Percentiles rank a stretch among this genome's conserved stretches.
Conservation (phyloP, 2,329 filamentous ascomycete genomes). For the Dactylella cylindrospora region DNA sequence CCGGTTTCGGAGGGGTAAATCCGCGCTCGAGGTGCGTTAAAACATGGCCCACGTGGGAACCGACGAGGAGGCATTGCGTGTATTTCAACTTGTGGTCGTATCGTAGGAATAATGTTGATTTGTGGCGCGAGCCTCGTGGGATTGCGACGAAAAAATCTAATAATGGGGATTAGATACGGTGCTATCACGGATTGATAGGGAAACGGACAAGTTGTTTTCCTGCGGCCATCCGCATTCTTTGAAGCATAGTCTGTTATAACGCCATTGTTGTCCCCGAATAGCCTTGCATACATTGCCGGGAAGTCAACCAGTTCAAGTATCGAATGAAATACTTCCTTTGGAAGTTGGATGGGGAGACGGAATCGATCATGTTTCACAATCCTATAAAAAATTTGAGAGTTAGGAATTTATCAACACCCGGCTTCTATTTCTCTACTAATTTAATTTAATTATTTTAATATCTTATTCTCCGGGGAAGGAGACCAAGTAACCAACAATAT, state of each 20-base stretch:
- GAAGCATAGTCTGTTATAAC: not conserved
- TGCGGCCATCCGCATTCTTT: not conserved
- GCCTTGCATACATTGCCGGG: not conserved
- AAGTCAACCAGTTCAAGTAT: not conserved
- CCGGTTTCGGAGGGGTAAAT: too few relatives aligned
- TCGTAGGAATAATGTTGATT: not conserved
- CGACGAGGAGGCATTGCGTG: not conserved
- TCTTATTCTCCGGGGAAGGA: too few relatives aligned
- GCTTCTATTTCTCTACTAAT: too few relatives aligned
- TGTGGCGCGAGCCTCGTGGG: not conserved
- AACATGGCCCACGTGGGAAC: not conserved
- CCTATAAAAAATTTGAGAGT: too few relatives aligned
- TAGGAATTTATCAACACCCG: too few relatives aligned
- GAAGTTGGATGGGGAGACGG: slow-evolving; percentile 1
- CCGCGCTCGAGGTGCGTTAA: too few relatives aligned
- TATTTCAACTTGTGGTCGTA: not conserved
- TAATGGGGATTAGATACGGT: not conserved
- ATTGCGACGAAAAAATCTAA: not conserved
- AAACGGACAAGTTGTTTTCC: not conserved
- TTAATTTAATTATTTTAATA: too few relatives aligned
- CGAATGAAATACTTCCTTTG: not conserved
- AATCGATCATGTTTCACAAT: too few relatives aligned
- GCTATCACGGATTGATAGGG: not conserved
- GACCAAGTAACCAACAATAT: too few relatives aligned
- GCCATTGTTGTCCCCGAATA: slow-evolving; percentile 2